These are phyloP conservation scores for Ceratocystis diversiconidia DNA, from an alignment of 2,329 filamentous ascomycete genomes.

Conservation along the genomic window DNA sequence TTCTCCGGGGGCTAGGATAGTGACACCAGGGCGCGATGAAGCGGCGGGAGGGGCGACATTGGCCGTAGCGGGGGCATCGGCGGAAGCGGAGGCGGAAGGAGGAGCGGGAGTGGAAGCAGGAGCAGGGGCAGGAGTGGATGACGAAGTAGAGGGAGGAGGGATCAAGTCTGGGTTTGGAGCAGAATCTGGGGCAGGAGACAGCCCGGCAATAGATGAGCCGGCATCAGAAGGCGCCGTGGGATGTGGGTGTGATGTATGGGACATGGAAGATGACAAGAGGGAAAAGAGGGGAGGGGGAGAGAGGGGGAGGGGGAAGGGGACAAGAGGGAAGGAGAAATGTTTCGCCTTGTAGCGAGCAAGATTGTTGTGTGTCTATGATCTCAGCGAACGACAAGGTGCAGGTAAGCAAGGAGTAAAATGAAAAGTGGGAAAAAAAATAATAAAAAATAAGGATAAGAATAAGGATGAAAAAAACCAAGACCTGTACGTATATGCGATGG, in stretches of 20 bases:
- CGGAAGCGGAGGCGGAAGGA: neutral
- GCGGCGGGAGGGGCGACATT: constrained; percentile 6
- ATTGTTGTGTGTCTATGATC: neutral
- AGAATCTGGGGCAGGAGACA: constrained; percentile 1
- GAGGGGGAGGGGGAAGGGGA: neutral
- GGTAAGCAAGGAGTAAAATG: neutral
- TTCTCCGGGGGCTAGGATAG: constrained; percentile 18
- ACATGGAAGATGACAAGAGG: constrained; percentile 5
- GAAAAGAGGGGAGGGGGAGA: neutral
- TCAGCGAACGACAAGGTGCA: neutral
- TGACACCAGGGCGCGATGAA: constrained; percentile 17
- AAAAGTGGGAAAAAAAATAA: neutral
- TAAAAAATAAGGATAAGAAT: neutral
- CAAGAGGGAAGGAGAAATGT: neutral
- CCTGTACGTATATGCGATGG: too few relatives aligned
- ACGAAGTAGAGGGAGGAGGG: neutral
- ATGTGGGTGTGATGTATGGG: neutral
- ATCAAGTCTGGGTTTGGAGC: neutral
- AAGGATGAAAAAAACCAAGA: neutral
- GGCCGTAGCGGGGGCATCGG: neutral
- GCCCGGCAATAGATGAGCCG: constrained; percentile 4
- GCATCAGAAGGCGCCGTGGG: constrained; percentile 6
- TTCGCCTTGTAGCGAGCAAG: neutral
- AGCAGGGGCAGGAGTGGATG: neutral
- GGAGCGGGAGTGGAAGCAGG: neutral